These are phyloP conservation scores for Cafeteria roenbergensis DNA, from an alignment of 108 stramenopile species.

Conservation along the genomic window DNA sequence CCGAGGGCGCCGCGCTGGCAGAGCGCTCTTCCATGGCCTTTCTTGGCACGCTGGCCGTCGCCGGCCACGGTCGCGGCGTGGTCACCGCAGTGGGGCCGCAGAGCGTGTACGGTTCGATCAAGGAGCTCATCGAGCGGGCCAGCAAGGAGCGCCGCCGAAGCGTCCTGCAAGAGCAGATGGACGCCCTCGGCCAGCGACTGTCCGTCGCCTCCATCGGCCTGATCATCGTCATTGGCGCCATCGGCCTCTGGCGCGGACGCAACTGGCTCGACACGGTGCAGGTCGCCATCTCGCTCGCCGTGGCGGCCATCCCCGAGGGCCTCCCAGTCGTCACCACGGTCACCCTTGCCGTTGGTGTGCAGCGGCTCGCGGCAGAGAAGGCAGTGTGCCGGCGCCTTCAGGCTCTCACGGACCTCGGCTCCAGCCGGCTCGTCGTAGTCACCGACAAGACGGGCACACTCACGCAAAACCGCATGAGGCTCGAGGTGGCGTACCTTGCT, in stretches of 20 bases:
- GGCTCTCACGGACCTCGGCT: slow-evolving; percentile 83
- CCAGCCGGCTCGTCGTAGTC: slow-evolving; percentile 65
- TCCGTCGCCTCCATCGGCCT: slow-evolving; percentile 58
- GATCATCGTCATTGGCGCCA: slow-evolving; percentile 65
- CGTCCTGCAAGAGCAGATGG: slow-evolving; percentile 84
- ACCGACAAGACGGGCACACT: slow-evolving; percentile 95
- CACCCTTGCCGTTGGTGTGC: slow-evolving; percentile 74
- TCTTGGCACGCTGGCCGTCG: slow-evolving; percentile 71
- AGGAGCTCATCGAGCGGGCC: slow-evolving; percentile 58
- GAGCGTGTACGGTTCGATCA: slow-evolving; percentile 83
- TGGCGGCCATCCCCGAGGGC: slow-evolving; percentile 91
- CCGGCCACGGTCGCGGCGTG: slow-evolving; percentile 66
- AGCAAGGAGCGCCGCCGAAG: slow-evolving; percentile 61
- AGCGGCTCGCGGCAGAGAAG: slow-evolving; percentile 68
- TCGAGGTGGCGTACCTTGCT: too few species aligned
- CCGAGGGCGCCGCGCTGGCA: slow-evolving; percentile 25
- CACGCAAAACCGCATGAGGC: slow-evolving; percentile 85
- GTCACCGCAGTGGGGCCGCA: slow-evolving; percentile 64
- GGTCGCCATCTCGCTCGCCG: slow-evolving; percentile 88
- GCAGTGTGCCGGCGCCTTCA: slow-evolving; percentile 86
- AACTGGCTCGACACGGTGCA: slow-evolving; percentile 68
- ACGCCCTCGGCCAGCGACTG: slow-evolving; percentile 71
- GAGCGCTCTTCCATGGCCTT: slow-evolving; percentile 69
- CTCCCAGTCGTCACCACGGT: slow-evolving; percentile 75
- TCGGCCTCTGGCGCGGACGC: slow-evolving; percentile 64